Base-by-base conservation (phyloP, 192 early-diverging fungal genomes). In the Entomortierella beljakovae region DNA sequence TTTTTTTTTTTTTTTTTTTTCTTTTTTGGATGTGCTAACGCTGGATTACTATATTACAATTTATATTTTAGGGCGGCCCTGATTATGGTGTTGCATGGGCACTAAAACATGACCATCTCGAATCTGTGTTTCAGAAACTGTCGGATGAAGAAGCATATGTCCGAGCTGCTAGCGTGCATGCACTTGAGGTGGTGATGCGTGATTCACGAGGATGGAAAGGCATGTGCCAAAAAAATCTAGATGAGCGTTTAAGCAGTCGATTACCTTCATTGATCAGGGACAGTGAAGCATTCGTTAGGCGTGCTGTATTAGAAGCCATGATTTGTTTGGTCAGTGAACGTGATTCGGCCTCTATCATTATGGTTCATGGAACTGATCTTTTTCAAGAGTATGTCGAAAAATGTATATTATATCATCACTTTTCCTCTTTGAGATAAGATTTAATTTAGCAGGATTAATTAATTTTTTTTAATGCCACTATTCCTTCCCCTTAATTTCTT, bases 81-180 rank as follows among this genome's bases (percentile, higher is more conserved):
- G 42, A 70, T n/a, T 40, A 55, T 70, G 83, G 74, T 26, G 60
- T 84, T 1, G 49, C 58, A 34, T 87, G 86, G 81, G 84, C 82
- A 6, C 55, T 87, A 6, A 62, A 72, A 15, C 70, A 81, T 35
- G 61, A 85, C 60, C 57, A 83, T 15, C 70, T 83, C 28, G 58
- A 80, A 10, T 49, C 51, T 7, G 64, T 87, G 1, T 62, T 84
- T 11, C 60, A 75, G 28, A 83, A 83, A 10, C 76, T 88, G 1
- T 70, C 61, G 6, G 87, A 89, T 57, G 62, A 59, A 18, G 84
- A 86, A 54, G 68, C 87, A 0, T 89, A 89, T 61, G 87, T 88
- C 16, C 82, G 87, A 40, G 80, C 85, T n/a, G 76, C 85, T 7
- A 74, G 81, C 46, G 46, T 88, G 4, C 65, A 81, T 40, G 71